Evolutionary conservation across 148 eudicot genomes (phyloP).

Genomic region (Vaccinium darrowii): DNA sequence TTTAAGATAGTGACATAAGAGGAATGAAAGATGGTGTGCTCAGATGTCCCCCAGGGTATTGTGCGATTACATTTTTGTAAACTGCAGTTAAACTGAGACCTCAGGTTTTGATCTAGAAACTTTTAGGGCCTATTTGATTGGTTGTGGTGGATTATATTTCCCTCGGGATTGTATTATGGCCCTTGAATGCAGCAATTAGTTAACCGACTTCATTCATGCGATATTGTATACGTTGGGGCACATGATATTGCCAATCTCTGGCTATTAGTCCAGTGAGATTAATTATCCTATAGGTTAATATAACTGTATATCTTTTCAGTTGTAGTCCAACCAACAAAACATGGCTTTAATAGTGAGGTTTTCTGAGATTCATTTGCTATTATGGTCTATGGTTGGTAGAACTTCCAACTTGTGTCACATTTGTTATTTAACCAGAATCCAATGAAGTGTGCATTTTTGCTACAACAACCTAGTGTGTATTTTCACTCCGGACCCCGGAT

Average conservation of each 20-base stretch:
- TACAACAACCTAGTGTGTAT: no score
- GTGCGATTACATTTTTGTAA: neutral
- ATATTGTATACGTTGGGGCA: neutral
- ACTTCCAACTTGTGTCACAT: no score
- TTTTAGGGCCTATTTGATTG: conserved; percentile 3
- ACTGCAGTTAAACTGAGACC: neutral
- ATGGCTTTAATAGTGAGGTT: no score
- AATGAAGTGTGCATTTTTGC: no score
- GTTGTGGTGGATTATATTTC: neutral
- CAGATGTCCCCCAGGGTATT: neutral
- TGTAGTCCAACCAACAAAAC: no score
- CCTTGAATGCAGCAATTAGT: neutral
- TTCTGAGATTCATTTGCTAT: no score
- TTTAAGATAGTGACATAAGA: neutral
- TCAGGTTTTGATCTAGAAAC: neutral
- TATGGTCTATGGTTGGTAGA: no score
- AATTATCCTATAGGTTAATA: neutral
- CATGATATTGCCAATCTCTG: neutral
- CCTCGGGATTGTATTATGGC: neutral
- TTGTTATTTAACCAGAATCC: neutral
- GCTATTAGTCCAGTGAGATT: neutral
- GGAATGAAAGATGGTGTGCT: neutral
- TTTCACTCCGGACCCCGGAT: neutral
- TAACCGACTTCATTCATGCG: neutral
- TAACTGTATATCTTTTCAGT: neutral